Conservation (phyloP, 306 rosid species). For the Vigna angularis region DNA sequence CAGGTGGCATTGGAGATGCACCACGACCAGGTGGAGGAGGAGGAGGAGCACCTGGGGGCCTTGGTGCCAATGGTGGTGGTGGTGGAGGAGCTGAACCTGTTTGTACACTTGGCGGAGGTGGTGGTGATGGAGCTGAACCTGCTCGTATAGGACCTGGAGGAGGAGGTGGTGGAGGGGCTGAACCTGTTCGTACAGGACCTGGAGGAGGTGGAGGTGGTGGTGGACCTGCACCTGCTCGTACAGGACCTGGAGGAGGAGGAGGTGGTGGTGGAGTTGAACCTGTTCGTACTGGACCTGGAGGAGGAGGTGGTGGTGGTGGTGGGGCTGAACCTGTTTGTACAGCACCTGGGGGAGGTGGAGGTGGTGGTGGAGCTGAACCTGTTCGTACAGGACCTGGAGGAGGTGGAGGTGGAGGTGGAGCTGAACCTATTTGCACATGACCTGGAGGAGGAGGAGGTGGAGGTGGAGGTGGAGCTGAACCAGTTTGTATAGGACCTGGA, state of each 20-base stretch:
- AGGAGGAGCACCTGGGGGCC: constrained; percentile 55
- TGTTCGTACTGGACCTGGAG: constrained; percentile 33
- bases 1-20: constrained; percentile 37
- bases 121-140: constrained; percentile 42
- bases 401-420: constrained; percentile 37
- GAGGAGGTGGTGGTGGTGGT: constrained; percentile 21
- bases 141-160: constrained; percentile 35
- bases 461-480: constrained; percentile 49
- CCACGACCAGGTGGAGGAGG: constrained; percentile 53
- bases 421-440: constrained; percentile 18
- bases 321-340: constrained; percentile 4
- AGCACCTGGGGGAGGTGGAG: constrained; percentile 41
- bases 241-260: constrained; percentile 18
- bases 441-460: constrained; percentile 41
- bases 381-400: neutral
- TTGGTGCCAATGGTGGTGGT: constrained; percentile 48
- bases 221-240: neutral
- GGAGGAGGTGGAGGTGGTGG: constrained; percentile 51
- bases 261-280: constrained; percentile 26
- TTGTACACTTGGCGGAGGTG: constrained; percentile 14
- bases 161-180: constrained; percentile 46
- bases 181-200: neutral
- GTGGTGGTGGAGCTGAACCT: constrained; percentile 12
- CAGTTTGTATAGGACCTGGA: constrained; percentile 15
- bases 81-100: constrained; percentile 18